Percentiles rank a stretch among this genome's conserved stretches.
phyloP scores from a whole-genome alignment of 139 green algal genomes.

The Coelastrella sp. region DNA sequence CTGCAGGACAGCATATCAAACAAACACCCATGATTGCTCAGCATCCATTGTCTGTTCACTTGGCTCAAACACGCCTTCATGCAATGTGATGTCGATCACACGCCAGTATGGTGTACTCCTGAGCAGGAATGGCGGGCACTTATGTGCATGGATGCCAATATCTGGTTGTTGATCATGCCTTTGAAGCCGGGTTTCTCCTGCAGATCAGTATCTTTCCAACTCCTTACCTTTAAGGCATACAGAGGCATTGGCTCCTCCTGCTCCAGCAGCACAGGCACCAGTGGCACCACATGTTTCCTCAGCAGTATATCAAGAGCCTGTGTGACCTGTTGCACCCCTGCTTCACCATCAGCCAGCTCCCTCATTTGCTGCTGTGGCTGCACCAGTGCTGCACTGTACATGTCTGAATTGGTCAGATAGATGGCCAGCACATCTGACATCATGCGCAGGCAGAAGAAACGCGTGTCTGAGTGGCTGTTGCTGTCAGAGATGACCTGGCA shows the following conservation, averaged over 20 bases:
- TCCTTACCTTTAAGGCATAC: constrained; percentile 88
- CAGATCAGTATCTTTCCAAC: neutral
- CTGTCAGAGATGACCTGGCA: constrained; percentile 64
- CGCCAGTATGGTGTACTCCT: too few relatives aligned
- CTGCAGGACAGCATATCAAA: constrained; percentile 34
- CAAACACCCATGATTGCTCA: too few relatives aligned
- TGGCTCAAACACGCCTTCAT: too few relatives aligned
- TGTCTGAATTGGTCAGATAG: constrained; percentile 60
- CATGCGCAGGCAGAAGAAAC: constrained; percentile 92
- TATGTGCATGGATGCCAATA: too few relatives aligned
- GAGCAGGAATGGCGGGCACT: too few relatives aligned
- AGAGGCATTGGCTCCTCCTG: constrained; percentile 93
- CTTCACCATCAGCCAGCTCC: neutral
- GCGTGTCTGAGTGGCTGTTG: constrained; percentile 70
- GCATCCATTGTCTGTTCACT: too few relatives aligned
- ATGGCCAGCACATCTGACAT: constrained; percentile 77
- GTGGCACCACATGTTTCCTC: constrained; percentile 73
- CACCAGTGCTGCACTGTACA: constrained; percentile 49
- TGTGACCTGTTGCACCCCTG: neutral
- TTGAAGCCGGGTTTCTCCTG: too few relatives aligned
- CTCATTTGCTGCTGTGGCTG: constrained; percentile 38
- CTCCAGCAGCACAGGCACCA: constrained; percentile 86
- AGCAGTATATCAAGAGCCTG: constrained; percentile 71
- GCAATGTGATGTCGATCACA: too few relatives aligned
- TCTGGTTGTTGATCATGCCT: too few relatives aligned